Conservation (phyloP, 1,284 basidiomycete species). For the Papiliotrema fonsecae region DNA sequence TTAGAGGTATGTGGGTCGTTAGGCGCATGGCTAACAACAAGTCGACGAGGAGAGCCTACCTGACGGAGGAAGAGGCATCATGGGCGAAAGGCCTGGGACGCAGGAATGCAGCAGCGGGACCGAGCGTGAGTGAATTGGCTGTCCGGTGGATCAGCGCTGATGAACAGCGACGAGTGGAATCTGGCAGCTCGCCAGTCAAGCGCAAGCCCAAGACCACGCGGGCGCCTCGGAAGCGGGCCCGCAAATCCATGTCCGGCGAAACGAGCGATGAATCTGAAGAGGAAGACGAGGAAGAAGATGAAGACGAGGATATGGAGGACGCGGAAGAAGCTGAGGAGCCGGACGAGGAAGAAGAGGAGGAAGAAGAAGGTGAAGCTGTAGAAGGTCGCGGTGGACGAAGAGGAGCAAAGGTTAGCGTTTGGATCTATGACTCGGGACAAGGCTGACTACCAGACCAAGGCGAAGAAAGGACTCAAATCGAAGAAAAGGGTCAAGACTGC, state of each 20-base stretch:
- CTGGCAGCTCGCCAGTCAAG: constrained; percentile 13
- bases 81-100: constrained; percentile 25
- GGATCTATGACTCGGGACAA: not conserved
- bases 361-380: constrained; percentile 18
- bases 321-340: constrained; percentile 11
- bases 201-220: constrained; percentile 10
- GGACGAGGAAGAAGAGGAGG: constrained; percentile 17
- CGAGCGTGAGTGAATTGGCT: not conserved
- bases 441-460: constrained; percentile 26
- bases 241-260: too few relatives aligned
- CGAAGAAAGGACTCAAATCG: constrained; percentile 25
- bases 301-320: constrained; percentile 14
- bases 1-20: constrained; percentile 10
- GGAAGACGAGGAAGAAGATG: constrained; percentile 14
- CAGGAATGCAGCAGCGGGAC: constrained; percentile 6
- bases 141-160: not conserved
- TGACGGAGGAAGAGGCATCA: constrained; percentile 25
- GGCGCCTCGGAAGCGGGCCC: constrained; percentile 9
- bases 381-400: constrained; percentile 38
- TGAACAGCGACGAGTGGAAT: not conserved
- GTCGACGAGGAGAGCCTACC: constrained; percentile 25
- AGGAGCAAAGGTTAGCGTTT: constrained; percentile 37
- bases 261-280: constrained; percentile 12
- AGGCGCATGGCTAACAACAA: constrained; percentile 1
- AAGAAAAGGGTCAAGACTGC: constrained; percentile 14